These are phyloP conservation scores for Ascocoryne sarcoides DNA, from an alignment of 2,329 filamentous ascomycete species.

Conservation along the genomic window DNA sequence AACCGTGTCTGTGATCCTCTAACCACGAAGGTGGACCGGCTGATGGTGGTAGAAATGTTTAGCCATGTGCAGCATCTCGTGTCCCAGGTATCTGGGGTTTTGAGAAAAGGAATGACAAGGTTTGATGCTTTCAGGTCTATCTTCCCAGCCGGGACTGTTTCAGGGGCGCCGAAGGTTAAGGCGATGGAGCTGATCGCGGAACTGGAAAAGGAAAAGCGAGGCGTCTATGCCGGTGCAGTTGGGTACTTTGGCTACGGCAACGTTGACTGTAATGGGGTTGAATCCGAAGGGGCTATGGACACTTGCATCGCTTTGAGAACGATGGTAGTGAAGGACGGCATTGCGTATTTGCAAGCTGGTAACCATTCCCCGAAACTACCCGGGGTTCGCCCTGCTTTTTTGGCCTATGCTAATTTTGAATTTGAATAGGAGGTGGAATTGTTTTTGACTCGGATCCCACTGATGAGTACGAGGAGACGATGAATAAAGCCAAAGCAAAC, in stretches of 20 bases:
- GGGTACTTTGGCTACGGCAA: slow-evolving; percentile 90
- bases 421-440: slow-evolving; percentile 62
- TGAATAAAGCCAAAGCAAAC: slow-evolving; percentile 90
- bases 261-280: slow-evolving; percentile 52
- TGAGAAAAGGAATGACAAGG: slow-evolving; percentile 73
- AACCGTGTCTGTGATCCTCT: slow-evolving; percentile 90
- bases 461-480: slow-evolving; percentile 92
- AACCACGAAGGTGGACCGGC: slow-evolving; percentile 79
- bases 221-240: slow-evolving; percentile 90
- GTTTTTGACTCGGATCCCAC: slow-evolving; percentile 88
- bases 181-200: slow-evolving; percentile 98
- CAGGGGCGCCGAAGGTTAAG: slow-evolving; percentile 87
- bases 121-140: slow-evolving; percentile 96
- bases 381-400: background rate
- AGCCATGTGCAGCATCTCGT: slow-evolving; percentile 96
- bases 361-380: slow-evolving; percentile 22
- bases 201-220: slow-evolving; percentile 86
- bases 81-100: slow-evolving; percentile 86
- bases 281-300: slow-evolving; percentile 80
- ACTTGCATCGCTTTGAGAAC: slow-evolving; percentile 68
- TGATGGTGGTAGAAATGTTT: slow-evolving; percentile 93
- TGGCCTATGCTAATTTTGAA: background rate
- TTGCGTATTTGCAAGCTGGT: slow-evolving; percentile 83
- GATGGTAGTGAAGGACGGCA: slow-evolving; percentile 86
- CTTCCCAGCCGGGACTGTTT: slow-evolving; percentile 94